A percentile compares a stretch with the other conserved stretches of the same genome.
phyloP scores from a whole-genome alignment of 1,284 basidiomycete genomes.

The Cryptococcus sp. region DNA sequence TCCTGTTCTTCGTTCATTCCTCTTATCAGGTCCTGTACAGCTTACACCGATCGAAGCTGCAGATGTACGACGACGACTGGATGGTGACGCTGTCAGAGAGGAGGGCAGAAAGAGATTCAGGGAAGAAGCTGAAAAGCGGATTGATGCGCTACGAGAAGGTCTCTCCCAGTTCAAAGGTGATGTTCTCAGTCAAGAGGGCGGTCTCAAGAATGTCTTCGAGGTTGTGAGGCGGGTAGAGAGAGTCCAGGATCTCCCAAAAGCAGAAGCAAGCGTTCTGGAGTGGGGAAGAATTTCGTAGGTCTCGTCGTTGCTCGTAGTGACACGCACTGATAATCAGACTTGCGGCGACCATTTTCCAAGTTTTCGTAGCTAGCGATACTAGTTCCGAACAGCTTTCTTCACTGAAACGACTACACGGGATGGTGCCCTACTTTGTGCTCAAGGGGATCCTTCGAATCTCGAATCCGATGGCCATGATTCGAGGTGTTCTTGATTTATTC shows the following conservation, averaged over 20 bases:
- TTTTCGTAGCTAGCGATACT: slow-evolving; percentile 87
- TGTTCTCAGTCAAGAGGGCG: slow-evolving; percentile 81
- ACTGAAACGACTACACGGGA: slow-evolving; percentile 87
- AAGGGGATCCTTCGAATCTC: slow-evolving; percentile 88
- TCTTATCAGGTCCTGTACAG: slow-evolving; percentile 70
- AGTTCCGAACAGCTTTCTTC: slow-evolving; percentile 83
- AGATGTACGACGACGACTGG: slow-evolving; percentile 74
- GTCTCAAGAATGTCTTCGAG: slow-evolving; percentile 78
- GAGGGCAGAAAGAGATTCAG: slow-evolving; percentile 82
- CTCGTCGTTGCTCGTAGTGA: neutral
- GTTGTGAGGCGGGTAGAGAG: slow-evolving; percentile 78
- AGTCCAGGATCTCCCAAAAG: slow-evolving; percentile 72
- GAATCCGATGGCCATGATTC: slow-evolving; percentile 95
- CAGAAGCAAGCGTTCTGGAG: slow-evolving; percentile 85
- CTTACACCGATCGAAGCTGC: slow-evolving; percentile 70
- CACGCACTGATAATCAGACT: slow-evolving; percentile 56
- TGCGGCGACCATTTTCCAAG: slow-evolving; percentile 92
- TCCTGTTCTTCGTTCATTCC: slow-evolving; percentile 78
- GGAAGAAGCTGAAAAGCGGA: slow-evolving; percentile 76
- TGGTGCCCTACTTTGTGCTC: slow-evolving; percentile 98
- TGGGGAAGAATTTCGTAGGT: slow-evolving; percentile 93
- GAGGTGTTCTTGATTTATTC: slow-evolving; percentile 87
- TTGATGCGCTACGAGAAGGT: slow-evolving; percentile 79
- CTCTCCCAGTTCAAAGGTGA: slow-evolving; percentile 87
- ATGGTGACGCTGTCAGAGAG: slow-evolving; percentile 84